Conservation (phyloP, 202 grass and related monocot genomes). For the Thinopyrum obtusiflorum region DNA sequence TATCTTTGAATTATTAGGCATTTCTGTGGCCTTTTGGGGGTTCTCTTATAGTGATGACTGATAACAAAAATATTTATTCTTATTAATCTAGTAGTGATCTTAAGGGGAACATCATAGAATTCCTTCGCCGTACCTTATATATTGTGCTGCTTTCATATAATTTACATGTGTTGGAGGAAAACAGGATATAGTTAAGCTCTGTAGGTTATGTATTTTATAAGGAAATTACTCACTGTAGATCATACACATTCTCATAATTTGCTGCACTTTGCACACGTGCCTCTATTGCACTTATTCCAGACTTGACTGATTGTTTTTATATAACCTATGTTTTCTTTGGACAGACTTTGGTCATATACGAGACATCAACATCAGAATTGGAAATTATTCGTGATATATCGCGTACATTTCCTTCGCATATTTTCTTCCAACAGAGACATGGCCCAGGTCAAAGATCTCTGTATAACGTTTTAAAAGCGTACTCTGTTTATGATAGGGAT, state of each 20-base stretch:
- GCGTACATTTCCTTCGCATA: constrained; percentile 94
- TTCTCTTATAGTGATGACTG: neutral
- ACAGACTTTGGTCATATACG: constrained; percentile 93
- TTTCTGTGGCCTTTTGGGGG: neutral
- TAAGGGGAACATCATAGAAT: neutral
- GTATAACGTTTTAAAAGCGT: constrained; percentile 97
- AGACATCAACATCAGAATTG: constrained; percentile 90
- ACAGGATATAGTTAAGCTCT: neutral
- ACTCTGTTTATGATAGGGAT: constrained; percentile 92
- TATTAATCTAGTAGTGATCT: neutral
- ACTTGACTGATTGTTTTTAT: neutral
- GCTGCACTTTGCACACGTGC: neutral
- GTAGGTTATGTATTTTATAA: neutral
- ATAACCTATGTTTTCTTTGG: constrained; percentile 21
- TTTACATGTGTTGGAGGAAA: neutral
- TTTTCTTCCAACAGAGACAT: constrained; percentile 98
- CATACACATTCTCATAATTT: neutral
- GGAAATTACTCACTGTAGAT: neutral
- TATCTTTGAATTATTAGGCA: neutral
- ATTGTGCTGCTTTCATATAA: neutral
- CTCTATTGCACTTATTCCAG: neutral
- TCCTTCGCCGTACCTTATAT: neutral
- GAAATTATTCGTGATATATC: constrained; percentile 99
- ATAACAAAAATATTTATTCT: neutral
- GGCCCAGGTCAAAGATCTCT: constrained; percentile 89